phyloP scores from a whole-genome alignment of 1,284 basidiomycete species.

The Tremellales sp. region DNA sequence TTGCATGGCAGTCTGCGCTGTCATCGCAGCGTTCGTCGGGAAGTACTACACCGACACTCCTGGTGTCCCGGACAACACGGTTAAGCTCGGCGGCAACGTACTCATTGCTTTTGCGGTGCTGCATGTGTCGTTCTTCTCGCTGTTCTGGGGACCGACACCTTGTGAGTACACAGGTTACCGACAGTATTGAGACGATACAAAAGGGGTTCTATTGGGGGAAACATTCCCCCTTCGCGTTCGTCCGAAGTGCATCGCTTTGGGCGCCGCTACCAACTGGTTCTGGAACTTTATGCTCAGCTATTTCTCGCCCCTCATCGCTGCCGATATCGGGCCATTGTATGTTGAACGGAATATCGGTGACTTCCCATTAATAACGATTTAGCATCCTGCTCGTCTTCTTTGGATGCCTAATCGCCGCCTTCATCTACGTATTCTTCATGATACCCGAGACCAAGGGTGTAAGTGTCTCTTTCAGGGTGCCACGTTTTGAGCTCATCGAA shows the following conservation, averaged over 20 bases:
- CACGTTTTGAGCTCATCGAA: no score
- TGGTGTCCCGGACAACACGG: slow-evolving; percentile 35
- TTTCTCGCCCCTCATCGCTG: slow-evolving; percentile 54
- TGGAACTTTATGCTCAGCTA: slow-evolving; percentile 61
- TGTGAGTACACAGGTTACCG: no score
- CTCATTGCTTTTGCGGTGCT: slow-evolving; percentile 69
- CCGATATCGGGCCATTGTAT: slow-evolving; percentile 59
- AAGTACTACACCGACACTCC: slow-evolving; percentile 60
- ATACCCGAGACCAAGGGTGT: slow-evolving; percentile 72
- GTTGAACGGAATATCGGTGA: no score
- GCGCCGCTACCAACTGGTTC: slow-evolving; percentile 54
- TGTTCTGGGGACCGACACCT: slow-evolving; percentile 64
- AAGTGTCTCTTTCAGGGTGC: no score
- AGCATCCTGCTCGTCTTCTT: slow-evolving; percentile 54
- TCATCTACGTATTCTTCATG: slow-evolving; percentile 55
- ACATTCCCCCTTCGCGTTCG: slow-evolving; percentile 69
- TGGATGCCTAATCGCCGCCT: slow-evolving; percentile 67
- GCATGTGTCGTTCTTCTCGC: slow-evolving; percentile 66
- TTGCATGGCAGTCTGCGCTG: slow-evolving; percentile 53
- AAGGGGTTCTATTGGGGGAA: slow-evolving; percentile 59
- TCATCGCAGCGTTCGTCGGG: slow-evolving; percentile 61
- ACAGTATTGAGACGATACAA: no score
- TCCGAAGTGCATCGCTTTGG: slow-evolving; percentile 68
- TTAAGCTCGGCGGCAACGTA: slow-evolving; percentile 58
- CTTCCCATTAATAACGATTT: no score